phyloP scores from a whole-genome alignment of 306 rosid genomes.

The Comarum palustre region DNA sequence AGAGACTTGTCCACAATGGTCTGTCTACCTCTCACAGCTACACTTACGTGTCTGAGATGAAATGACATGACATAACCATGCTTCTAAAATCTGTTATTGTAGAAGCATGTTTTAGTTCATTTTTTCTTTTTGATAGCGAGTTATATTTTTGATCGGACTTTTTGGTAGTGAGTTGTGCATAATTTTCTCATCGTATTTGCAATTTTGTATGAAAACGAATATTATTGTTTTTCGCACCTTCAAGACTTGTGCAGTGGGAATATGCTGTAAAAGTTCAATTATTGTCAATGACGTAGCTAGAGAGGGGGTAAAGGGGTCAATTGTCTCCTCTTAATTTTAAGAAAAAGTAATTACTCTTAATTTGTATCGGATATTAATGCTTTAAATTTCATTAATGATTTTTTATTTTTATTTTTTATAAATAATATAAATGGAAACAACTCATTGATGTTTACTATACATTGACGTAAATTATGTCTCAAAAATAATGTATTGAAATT shows the following conservation, averaged over 20 bases:
- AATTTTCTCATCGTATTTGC: background rate
- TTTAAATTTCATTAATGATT: too few species aligned
- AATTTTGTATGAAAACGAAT: background rate
- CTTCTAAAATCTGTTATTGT: background rate
- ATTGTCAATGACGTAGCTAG: too few species aligned
- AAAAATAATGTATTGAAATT: too few species aligned
- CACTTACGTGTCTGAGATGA: background rate
- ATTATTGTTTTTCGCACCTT: background rate
- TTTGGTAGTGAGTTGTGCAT: too few species aligned
- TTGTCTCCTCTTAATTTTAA: too few species aligned
- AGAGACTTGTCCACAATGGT: background rate
- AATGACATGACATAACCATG: background rate
- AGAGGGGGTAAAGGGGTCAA: too few species aligned
- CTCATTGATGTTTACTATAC: too few species aligned
- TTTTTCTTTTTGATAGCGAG: background rate
- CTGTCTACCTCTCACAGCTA: slow-evolving; percentile 7
- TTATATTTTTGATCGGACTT: background rate
- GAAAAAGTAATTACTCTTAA: too few species aligned
- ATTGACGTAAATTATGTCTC: too few species aligned
- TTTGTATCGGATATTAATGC: too few species aligned
- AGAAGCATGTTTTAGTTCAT: background rate
- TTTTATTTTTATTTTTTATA: too few species aligned
- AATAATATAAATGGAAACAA: too few species aligned
- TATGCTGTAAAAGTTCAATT: background rate
- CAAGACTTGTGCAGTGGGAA: background rate